Evolutionary conservation across 805 yeast species (phyloP).

Genomic region (Candida methanosorbosa): DNA sequence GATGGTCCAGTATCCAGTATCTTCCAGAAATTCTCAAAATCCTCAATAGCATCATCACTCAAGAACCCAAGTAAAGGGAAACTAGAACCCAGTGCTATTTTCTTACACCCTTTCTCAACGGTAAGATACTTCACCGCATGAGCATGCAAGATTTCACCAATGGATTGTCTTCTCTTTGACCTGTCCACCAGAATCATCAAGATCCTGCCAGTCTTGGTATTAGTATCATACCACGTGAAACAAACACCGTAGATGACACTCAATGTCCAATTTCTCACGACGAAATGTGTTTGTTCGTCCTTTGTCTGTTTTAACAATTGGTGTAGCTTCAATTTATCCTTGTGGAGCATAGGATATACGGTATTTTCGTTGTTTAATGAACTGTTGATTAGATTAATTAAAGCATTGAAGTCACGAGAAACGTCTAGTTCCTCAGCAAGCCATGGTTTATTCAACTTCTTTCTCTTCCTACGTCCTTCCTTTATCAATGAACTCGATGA

Average conservation of each 20-base stretch:
- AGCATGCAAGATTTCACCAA: slow-evolving; percentile 45
- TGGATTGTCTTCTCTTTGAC: slow-evolving; percentile 43
- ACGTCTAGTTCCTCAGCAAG: slow-evolving; percentile 47
- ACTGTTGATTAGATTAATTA: slow-evolving; percentile 34
- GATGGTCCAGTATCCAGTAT: slow-evolving; percentile 5
- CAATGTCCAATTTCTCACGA: slow-evolving; percentile 47
- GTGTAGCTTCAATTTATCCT: slow-evolving; percentile 7
- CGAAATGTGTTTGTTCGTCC: slow-evolving; percentile 36
- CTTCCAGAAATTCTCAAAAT: slow-evolving; percentile 7
- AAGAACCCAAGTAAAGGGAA: slow-evolving; percentile 31
- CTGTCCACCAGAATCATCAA: slow-evolving; percentile 43
- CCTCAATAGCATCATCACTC: slow-evolving; percentile 4
- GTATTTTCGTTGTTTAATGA: slow-evolving; percentile 18
- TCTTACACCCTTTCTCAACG: slow-evolving; percentile 32
- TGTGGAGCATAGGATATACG: background rate
- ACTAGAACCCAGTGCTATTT: slow-evolving; percentile 32
- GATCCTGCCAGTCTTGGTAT: slow-evolving; percentile 31
- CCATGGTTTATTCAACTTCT: slow-evolving; percentile 31
- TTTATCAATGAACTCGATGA: background rate
- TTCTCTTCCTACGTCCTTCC: slow-evolving; percentile 5
- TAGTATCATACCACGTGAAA: slow-evolving; percentile 41
- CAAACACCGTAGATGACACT: slow-evolving; percentile 47
- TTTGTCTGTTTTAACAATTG: slow-evolving; percentile 12
- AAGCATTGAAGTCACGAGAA: slow-evolving; percentile 41
- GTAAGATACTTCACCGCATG: slow-evolving; percentile 42